These are phyloP conservation scores for Tardiomyces depauwii DNA, from an alignment of 1,139 yeast genomes.

Conservation along the genomic window DNA sequence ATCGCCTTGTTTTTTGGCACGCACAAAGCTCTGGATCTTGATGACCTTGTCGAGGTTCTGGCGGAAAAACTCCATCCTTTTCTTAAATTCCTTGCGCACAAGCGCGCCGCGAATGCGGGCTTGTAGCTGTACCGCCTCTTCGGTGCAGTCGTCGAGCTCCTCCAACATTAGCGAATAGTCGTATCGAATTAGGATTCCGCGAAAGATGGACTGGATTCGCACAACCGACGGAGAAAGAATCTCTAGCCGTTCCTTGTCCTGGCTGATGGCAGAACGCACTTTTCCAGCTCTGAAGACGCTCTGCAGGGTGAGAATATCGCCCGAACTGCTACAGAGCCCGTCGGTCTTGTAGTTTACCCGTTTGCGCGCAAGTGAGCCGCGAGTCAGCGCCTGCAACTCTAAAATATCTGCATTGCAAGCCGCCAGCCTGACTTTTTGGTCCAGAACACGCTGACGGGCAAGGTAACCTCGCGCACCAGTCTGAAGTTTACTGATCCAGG, in stretches of 20 bases:
- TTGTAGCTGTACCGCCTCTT: constrained; percentile 37
- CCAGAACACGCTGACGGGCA: constrained; percentile 30
- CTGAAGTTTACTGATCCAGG: constrained; percentile 28
- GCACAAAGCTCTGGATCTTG: constrained; percentile 61
- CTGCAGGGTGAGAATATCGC: constrained; percentile 16
- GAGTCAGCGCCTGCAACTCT: constrained; percentile 1
- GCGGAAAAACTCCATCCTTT: constrained; percentile 42
- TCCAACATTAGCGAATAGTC: constrained; percentile 38
- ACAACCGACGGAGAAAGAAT: constrained; percentile 26
- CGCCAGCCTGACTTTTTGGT: neutral
- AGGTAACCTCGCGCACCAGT: constrained; percentile 42
- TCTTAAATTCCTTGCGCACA: constrained; percentile 28
- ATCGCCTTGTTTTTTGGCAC: constrained; percentile 54
- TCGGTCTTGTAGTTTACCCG: neutral
- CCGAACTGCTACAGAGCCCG: constrained; percentile 9
- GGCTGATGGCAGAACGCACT: constrained; percentile 13
- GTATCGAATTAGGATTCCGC: constrained; percentile 40
- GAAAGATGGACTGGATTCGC: constrained; percentile 32
- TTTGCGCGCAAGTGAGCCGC: constrained; percentile 4
- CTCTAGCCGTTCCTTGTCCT: constrained; percentile 13
- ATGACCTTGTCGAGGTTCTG: constrained; percentile 47
- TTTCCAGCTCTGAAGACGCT: constrained; percentile 19
- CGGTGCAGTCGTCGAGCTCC: constrained; percentile 38
- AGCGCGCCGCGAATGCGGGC: constrained; percentile 37
- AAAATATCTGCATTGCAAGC: neutral